Evolutionary conservation across 768 basidiomycete genomes (phyloP).

Genomic region (Tylopilus subfusipes): DNA sequence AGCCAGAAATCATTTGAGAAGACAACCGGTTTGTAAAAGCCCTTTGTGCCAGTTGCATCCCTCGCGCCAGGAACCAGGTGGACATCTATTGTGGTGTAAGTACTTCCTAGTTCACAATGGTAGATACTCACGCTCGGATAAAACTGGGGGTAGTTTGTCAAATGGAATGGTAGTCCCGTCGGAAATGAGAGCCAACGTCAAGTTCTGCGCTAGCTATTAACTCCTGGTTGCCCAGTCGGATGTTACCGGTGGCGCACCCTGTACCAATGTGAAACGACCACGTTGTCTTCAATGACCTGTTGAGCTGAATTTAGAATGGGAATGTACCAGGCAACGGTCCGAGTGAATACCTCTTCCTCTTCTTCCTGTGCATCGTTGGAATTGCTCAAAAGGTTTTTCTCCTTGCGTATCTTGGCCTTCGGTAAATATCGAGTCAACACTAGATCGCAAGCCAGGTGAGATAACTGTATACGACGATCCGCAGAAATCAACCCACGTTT

Average conservation of each 20-base stretch:
- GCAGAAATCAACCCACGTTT: slow-evolving; percentile 53
- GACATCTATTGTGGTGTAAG: slow-evolving; percentile 48
- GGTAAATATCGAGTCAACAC: slow-evolving; percentile 85
- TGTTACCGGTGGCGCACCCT: slow-evolving; percentile 39
- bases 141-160: slow-evolving; percentile 52
- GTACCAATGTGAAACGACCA: slow-evolving; percentile 84
- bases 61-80: slow-evolving; percentile 55
- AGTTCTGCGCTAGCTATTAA: slow-evolving; percentile 49
- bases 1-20: slow-evolving; percentile 98
- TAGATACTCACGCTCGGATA: slow-evolving; percentile 55
- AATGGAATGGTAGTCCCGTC: slow-evolving; percentile 57
- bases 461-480: neutral
- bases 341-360: slow-evolving; percentile 45
- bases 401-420: slow-evolving; percentile 68
- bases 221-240: neutral
- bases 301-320: slow-evolving; percentile 7
- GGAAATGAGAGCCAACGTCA: slow-evolving; percentile 83
- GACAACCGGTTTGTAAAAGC: slow-evolving; percentile 81
- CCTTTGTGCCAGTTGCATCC: slow-evolving; percentile 62
- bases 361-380: slow-evolving; percentile 40
- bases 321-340: neutral
- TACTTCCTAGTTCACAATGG: neutral
- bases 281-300: slow-evolving; percentile 42
- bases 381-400: slow-evolving; percentile 70
- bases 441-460: slow-evolving; percentile 28